Base-by-base conservation (phyloP, 2,329 filamentous ascomycete species). In the Phaeosphaeriaceae sp. region DNA sequence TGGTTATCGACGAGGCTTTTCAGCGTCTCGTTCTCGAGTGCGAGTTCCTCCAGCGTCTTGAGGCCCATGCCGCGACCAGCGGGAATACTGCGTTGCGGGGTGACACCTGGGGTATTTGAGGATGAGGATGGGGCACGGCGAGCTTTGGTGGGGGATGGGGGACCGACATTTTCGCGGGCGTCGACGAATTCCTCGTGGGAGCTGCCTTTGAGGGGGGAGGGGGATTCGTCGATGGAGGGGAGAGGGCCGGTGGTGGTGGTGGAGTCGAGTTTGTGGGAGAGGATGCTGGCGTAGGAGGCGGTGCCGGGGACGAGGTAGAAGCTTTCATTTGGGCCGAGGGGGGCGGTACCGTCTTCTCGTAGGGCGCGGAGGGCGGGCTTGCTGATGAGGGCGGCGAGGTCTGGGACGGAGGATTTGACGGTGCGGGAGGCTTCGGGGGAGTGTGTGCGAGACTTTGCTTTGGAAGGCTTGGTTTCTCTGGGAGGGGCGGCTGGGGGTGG, bases 261-360 rank as follows among this genome's bases (percentile, higher is more conserved):
- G 2, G 60, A 54, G 49, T 61, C 43, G 13, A 28, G 64, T 33
- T 62, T 65, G 65, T 73, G 53, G 50, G 71, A 60, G 16, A 96
- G 78, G 43, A 99, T 97, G 54, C 89, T 92, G 36, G 94, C 92
- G 67, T 97, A 99, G 0, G 92, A 94, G 52, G 92, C 88, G 2
- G 92, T 97, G 56, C 93, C 92, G 3, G 93, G 94, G 1, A 99
- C 94, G 1, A 97, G 89, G 70, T 97, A 97, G 76, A 99, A 99
- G 48, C 67, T 71, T 50, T 74, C 72, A 33, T 72, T 72, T 7
- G 62, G 62, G n/a, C 60, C 58, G 11, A 75, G 69, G 13, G 81
- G 81, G 21, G 86, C 81, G 17, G 58, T 56, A 38, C 87, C 72
- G 48, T 79, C 87, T 47, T 89, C 86, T 16, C 85, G 82, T 34